Conservation (phyloP, 768 basidiomycete species). For the Xanthoconium stramineum region DNA sequence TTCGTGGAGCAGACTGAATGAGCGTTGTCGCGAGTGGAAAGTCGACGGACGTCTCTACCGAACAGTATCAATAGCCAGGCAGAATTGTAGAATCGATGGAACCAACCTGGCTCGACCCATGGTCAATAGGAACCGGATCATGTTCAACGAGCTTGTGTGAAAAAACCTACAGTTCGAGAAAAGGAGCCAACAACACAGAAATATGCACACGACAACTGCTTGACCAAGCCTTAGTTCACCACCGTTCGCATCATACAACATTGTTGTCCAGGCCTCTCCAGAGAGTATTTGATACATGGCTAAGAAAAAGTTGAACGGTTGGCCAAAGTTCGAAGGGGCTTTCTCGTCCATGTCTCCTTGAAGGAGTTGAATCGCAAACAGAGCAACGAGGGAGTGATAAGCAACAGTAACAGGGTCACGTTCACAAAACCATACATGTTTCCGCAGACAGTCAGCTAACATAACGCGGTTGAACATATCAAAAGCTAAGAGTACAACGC, state of each 20-base stretch:
- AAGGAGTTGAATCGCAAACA: slow-evolving; percentile 80
- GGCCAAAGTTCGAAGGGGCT: slow-evolving; percentile 67
- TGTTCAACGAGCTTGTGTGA: slow-evolving; percentile 69
- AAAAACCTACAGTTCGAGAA: slow-evolving; percentile 79
- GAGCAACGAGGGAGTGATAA: slow-evolving; percentile 83
- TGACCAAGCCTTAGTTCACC: slow-evolving; percentile 68
- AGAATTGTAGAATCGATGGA: not conserved
- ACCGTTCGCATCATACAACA: slow-evolving; percentile 57
- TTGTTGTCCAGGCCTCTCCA: slow-evolving; percentile 90
- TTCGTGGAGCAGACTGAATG: slow-evolving; percentile 50
- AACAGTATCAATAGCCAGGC: slow-evolving; percentile 11
- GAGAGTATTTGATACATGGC: slow-evolving; percentile 88
- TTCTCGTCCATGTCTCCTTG: slow-evolving; percentile 69
- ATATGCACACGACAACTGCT: slow-evolving; percentile 63
- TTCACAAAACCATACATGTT: slow-evolving; percentile 88
- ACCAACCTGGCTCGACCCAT: slow-evolving; percentile 29
- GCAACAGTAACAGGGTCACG: slow-evolving; percentile 88
- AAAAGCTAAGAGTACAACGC: not conserved
- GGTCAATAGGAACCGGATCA: slow-evolving; percentile 39
- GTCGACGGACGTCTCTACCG: slow-evolving; percentile 20
- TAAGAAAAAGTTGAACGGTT: slow-evolving; percentile 81
- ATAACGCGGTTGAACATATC: slow-evolving; percentile 1
- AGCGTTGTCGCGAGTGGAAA: slow-evolving; percentile 52
- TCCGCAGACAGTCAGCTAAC: slow-evolving; percentile 81
- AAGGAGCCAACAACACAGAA: slow-evolving; percentile 80